Conservation (phyloP, 306 rosid species). For the barrel medic (Medicago truncatula) region MtrunA17r5.0-ANR NC_053045.1:46360001-46360500, state of each 20-base stretch:
- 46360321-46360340: constrained; percentile 85
- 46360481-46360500: constrained; percentile 65
- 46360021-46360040: constrained; percentile 69
- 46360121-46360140: constrained; percentile 93
- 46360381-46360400: constrained; percentile 62
- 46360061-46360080: constrained; percentile 79
- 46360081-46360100: constrained; percentile 86
- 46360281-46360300: constrained; percentile 78
- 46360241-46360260: constrained; percentile 60
- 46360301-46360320: constrained; percentile 86
- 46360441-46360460: constrained; percentile 51
- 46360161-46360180: constrained; percentile 64
- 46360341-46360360: constrained; percentile 81
- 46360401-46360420: constrained; percentile 58
- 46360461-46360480: constrained; percentile 58
- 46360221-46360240: constrained; percentile 53
- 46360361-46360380: constrained; percentile 67
- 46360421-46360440: constrained; percentile 61
- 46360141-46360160: constrained; percentile 81
- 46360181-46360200: constrained; percentile 50
- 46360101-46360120: constrained; percentile 66
- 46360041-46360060: constrained; percentile 60
- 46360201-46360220: constrained; percentile 52
- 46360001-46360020: constrained; percentile 60
- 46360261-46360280: constrained; percentile 81